Evolutionary conservation across 2,329 filamentous ascomycete species (phyloP).

Genomic region (Diaporthe batatas): DNA sequence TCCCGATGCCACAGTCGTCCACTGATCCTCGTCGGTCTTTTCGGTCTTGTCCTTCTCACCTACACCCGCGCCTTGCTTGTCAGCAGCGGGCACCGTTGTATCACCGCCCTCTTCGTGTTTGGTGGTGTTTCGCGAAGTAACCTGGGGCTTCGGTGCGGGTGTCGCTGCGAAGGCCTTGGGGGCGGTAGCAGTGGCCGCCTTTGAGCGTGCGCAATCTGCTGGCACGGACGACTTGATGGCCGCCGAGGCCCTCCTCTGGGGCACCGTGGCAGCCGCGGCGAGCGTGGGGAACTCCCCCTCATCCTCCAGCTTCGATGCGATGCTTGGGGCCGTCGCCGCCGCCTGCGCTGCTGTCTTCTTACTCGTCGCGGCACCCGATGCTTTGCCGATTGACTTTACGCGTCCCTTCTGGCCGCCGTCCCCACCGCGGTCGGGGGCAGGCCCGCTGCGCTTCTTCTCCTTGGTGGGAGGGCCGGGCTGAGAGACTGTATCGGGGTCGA

Average conservation of each 20-base stretch:
- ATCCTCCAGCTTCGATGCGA: not conserved
- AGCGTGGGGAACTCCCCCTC: constrained; percentile 33
- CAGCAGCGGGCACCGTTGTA: not conserved
- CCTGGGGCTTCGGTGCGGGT: not conserved
- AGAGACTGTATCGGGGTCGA: constrained; percentile 27
- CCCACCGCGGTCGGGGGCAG: constrained; percentile 15
- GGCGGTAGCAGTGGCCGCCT: not conserved
- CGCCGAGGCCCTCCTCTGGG: constrained; percentile 30
- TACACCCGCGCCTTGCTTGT: not conserved
- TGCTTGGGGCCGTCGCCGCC: not conserved
- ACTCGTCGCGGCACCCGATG: not conserved
- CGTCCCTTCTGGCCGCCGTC: not conserved
- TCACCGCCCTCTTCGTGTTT: not conserved
- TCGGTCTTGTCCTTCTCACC: not conserved
- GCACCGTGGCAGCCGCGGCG: constrained; percentile 18
- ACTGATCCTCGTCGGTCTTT: not conserved
- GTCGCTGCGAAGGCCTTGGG: not conserved
- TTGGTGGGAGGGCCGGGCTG: constrained; percentile 37
- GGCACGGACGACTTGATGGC: constrained; percentile 20
- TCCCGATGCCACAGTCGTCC: constrained; percentile 33
- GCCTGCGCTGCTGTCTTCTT: constrained; percentile 13
- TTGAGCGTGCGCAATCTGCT: not conserved
- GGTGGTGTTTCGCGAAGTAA: constrained; percentile 4
- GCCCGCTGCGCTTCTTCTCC: constrained; percentile 26
- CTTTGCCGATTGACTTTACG: not conserved